These are phyloP conservation scores for Ilyonectria robusta DNA, from an alignment of 2,329 filamentous ascomycete genomes.

Conservation along the genomic window DNA sequence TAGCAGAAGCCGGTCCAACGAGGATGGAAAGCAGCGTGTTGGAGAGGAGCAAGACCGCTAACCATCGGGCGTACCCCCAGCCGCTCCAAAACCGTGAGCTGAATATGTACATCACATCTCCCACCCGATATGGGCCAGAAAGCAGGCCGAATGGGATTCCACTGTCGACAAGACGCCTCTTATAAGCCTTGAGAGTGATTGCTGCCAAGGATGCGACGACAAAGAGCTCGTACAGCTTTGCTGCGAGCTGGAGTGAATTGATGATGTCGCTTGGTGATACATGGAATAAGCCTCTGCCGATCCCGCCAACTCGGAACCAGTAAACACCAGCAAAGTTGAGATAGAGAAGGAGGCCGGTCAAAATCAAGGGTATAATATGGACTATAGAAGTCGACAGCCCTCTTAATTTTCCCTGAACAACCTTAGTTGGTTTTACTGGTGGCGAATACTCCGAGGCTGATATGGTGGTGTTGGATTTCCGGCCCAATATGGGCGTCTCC, in stretches of 20 bases:
- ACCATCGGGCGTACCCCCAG: neutral
- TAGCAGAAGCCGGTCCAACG: slow-evolving; percentile 19
- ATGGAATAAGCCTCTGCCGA: neutral
- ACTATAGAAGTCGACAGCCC: neutral
- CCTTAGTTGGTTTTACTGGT: neutral
- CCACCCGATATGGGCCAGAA: slow-evolving; percentile 11
- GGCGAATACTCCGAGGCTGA: slow-evolving; percentile 1
- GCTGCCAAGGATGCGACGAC: slow-evolving; percentile 7
- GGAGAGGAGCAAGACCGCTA: neutral
- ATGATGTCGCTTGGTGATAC: slow-evolving; percentile 5
- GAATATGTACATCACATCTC: slow-evolving; percentile 7
- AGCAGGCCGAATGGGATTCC: slow-evolving; percentile 14
- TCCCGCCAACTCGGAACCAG: slow-evolving; percentile 8
- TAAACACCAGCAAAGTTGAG: neutral
- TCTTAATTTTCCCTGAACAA: neutral
- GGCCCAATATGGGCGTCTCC: neutral
- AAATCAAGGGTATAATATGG: neutral
- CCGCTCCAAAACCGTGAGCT: slow-evolving; percentile 8
- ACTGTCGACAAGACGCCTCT: slow-evolving; percentile 1
- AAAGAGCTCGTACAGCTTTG: slow-evolving; percentile 22
- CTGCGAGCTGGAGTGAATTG: slow-evolving; percentile 17
- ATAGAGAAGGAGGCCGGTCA: neutral
- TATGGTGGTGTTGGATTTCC: neutral
- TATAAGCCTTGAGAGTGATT: slow-evolving; percentile 6
- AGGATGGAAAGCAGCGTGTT: slow-evolving; percentile 5